These are phyloP conservation scores for Triglochin maritima DNA, from an alignment of 106 monocot species.

Conservation along the genomic window DNA sequence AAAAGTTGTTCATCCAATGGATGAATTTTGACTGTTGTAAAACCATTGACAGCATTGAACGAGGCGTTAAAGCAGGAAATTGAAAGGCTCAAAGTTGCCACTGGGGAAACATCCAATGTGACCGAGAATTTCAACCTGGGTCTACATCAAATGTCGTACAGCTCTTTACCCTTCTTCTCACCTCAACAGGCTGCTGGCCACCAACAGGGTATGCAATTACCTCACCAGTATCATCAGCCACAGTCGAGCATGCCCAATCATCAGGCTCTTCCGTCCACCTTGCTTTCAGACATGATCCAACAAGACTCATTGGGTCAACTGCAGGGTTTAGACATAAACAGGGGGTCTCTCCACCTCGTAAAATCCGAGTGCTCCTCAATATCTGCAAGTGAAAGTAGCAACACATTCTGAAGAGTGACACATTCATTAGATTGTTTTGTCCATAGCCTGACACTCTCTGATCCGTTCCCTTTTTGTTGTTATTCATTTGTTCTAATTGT, in stretches of 20 bases:
- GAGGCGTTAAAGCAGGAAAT: constrained; percentile 88
- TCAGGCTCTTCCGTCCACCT: constrained; percentile 23
- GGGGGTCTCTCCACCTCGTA: constrained; percentile 28
- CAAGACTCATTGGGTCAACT: constrained; percentile 60
- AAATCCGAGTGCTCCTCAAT: constrained; percentile 64
- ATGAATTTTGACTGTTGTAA: not conserved
- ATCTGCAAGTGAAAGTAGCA: constrained; percentile 83
- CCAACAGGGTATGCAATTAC: constrained; percentile 27
- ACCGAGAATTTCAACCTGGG: constrained; percentile 32
- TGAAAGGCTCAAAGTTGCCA: constrained; percentile 70
- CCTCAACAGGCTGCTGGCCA: constrained; percentile 20
- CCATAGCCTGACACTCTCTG: constrained; percentile 38
- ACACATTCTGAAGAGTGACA: constrained; percentile 32
- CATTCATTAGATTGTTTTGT: constrained; percentile 30
- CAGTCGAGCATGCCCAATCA: constrained; percentile 19
- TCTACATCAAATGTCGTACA: constrained; percentile 34
- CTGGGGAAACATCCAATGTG: constrained; percentile 43
- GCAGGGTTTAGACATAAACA: constrained; percentile 62
- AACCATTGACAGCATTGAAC: constrained; percentile 53
- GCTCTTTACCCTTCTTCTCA: constrained; percentile 29
- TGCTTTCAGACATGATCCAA: constrained; percentile 48
- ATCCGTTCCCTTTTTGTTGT: not conserved
- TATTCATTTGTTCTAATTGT: constrained; percentile 36
- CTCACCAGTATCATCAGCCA: constrained; percentile 19
- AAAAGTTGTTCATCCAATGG: not conserved